Percentiles rank a stretch among this genome's conserved stretches.
Conservation (phyloP, 768 basidiomycete genomes). For the Boletus subcaerulescens region DNA sequence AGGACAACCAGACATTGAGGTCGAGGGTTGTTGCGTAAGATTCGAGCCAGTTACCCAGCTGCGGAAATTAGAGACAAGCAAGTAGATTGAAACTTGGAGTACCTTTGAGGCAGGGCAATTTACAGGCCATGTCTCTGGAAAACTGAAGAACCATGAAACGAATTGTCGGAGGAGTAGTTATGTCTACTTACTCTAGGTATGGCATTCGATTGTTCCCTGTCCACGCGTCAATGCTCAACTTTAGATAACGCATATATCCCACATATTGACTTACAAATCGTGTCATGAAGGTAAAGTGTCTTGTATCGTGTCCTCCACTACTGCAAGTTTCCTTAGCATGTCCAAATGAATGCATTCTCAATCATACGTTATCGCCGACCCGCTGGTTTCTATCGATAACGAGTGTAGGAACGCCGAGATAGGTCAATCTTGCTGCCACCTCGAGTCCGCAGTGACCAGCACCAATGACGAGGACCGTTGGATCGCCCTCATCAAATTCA, state of each 20-base stretch:
- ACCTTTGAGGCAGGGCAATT: constrained; percentile 52
- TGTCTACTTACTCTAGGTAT: constrained; percentile 44
- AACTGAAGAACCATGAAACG: constrained; percentile 31
- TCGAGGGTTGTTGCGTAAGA: constrained; percentile 55
- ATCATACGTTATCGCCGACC: constrained; percentile 45
- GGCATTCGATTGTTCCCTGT: constrained; percentile 54
- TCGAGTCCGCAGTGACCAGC: constrained; percentile 66
- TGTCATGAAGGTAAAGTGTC: constrained; percentile 50
- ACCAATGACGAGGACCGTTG: constrained; percentile 60
- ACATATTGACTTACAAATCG: constrained; percentile 39
- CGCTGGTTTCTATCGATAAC: constrained; percentile 50
- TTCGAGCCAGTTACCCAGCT: constrained; percentile 66
- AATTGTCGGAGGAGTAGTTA: not conserved
- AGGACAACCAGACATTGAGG: constrained; percentile 58
- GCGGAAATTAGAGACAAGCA: not conserved
- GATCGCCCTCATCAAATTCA: constrained; percentile 45
- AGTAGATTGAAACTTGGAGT: not conserved
- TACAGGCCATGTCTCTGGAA: constrained; percentile 52
- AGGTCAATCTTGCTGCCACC: constrained; percentile 58
- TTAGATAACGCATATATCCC: constrained; percentile 1
- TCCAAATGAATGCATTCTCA: not conserved
- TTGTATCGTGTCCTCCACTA: constrained; percentile 58
- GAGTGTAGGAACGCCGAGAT: constrained; percentile 50
- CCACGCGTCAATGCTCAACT: not conserved
- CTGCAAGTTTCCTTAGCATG: constrained; percentile 1